Conservation (phyloP, 2,329 filamentous ascomycete genomes). For the Rachicladosporium sp. region DNA sequence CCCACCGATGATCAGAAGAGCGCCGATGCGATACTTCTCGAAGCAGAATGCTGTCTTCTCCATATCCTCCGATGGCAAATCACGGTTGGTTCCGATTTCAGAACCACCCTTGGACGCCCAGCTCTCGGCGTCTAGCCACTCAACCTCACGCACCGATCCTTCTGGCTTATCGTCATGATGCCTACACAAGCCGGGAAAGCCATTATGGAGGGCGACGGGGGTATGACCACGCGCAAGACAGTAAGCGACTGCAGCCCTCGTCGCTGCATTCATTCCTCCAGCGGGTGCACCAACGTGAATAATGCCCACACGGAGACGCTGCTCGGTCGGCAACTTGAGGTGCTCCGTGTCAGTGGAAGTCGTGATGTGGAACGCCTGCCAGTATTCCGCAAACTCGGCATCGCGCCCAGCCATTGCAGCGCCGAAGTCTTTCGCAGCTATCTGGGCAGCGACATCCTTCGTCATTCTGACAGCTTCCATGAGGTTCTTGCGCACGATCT, state of each 20-base stretch:
- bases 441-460: slow-evolving; percentile 69
- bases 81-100: slow-evolving; percentile 95
- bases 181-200: slow-evolving; percentile 83
- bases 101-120: slow-evolving; percentile 97
- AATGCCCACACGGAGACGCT: slow-evolving; percentile 88
- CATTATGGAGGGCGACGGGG: slow-evolving; percentile 86
- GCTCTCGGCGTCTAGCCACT: slow-evolving; percentile 86
- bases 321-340: slow-evolving; percentile 54
- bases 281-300: slow-evolving; percentile 94
- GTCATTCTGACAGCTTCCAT: slow-evolving; percentile 83
- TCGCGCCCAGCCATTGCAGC: slow-evolving; percentile 80
- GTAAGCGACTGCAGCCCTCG: slow-evolving; percentile 84
- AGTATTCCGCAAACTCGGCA: slow-evolving; percentile 87
- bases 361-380: slow-evolving; percentile 79
- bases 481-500: slow-evolving; percentile 81
- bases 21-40: slow-evolving; percentile 77
- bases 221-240: slow-evolving; percentile 86
- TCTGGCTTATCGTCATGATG: slow-evolving; percentile 76
- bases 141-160: slow-evolving; percentile 70
- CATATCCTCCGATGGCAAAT: slow-evolving; percentile 78
- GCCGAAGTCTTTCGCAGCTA: slow-evolving; percentile 74
- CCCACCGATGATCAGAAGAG: slow-evolving; percentile 75
- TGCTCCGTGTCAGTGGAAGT: slow-evolving; percentile 67
- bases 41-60: slow-evolving; percentile 72
- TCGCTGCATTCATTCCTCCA: slow-evolving; percentile 95